Percentiles rank a stretch among this genome's conserved stretches.
These are phyloP conservation scores for Luffa aegyptiaca DNA, from an alignment of 306 rosid species.

Conservation along the genomic window DNA sequence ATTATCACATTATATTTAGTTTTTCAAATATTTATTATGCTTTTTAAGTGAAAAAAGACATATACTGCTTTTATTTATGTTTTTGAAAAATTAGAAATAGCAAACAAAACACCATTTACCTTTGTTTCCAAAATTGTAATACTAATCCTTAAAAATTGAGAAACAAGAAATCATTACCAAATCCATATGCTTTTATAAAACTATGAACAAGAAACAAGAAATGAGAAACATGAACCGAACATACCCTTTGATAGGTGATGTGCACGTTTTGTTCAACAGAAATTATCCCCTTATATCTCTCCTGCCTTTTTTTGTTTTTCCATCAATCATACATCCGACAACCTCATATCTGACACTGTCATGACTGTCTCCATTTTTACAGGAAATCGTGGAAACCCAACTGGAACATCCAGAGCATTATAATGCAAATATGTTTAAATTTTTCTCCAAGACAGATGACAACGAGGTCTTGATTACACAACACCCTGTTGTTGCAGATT, in stretches of 20 bases:
- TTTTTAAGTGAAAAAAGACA: too few species aligned
- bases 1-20: too few species aligned
- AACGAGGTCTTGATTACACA: neutral
- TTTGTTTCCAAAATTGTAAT: too few species aligned
- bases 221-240: neutral
- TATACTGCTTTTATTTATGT: too few species aligned
- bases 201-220: neutral
- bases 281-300: neutral
- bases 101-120: too few species aligned
- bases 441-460: neutral
- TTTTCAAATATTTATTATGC: neutral
- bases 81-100: too few species aligned
- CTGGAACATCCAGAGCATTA: neutral
- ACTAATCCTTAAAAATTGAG: neutral
- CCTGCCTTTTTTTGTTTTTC: neutral
- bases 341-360: neutral
- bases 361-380: neutral
- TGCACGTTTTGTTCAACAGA: neutral
- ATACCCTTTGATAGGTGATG: neutral
- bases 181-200: neutral
- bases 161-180: neutral
- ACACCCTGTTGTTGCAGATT: conserved; percentile 4
- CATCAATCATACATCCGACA: neutral
- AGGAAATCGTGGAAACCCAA: neutral
- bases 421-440: neutral